phyloP scores from a whole-genome alignment of 2,329 filamentous ascomycete species.

The Tolypocladium cylindrosporum region DNA sequence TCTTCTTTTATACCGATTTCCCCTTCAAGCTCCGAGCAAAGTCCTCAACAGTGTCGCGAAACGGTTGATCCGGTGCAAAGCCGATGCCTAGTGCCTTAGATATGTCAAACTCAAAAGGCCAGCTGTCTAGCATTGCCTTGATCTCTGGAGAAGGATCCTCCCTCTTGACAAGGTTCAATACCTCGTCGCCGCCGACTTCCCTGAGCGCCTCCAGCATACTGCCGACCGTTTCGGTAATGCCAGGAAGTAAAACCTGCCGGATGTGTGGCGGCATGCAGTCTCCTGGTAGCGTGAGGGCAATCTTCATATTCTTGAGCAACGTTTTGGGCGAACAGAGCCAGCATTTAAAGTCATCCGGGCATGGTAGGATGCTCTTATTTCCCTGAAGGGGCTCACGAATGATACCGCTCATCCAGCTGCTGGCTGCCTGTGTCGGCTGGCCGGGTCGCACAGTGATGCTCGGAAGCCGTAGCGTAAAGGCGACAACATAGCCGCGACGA shows the following conservation, averaged over 20 bases:
- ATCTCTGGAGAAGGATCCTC: conserved; percentile 34
- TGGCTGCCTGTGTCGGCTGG: conserved; percentile 49
- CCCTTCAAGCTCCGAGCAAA: conserved; percentile 11
- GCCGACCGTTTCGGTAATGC: conserved; percentile 40
- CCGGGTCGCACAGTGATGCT: conserved; percentile 53
- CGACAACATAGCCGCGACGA: conserved; percentile 45
- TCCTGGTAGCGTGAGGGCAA: conserved; percentile 27
- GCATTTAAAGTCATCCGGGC: conserved; percentile 32
- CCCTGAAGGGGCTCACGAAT: conserved; percentile 45
- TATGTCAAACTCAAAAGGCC: conserved; percentile 42
- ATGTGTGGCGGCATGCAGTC: conserved; percentile 21
- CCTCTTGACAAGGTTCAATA: conserved; percentile 30
- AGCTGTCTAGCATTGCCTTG: conserved; percentile 40
- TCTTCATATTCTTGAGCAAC: conserved; percentile 37
- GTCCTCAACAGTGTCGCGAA: conserved; percentile 21
- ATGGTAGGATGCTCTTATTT: conserved; percentile 34
- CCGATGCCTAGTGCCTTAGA: conserved; percentile 42
- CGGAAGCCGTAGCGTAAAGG: conserved; percentile 45
- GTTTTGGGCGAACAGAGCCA: conserved; percentile 44
- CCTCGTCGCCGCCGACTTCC: conserved; percentile 35
- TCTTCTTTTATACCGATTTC: neutral
- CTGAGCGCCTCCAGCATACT: conserved; percentile 42
- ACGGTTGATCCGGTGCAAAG: conserved; percentile 32
- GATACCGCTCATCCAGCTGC: conserved; percentile 51
- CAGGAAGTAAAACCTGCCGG: conserved; percentile 41